Percentiles rank a stretch among this genome's conserved stretches.
Conservation (phyloP, 148 eudicot species). For the Arbutus unedo region DNA sequence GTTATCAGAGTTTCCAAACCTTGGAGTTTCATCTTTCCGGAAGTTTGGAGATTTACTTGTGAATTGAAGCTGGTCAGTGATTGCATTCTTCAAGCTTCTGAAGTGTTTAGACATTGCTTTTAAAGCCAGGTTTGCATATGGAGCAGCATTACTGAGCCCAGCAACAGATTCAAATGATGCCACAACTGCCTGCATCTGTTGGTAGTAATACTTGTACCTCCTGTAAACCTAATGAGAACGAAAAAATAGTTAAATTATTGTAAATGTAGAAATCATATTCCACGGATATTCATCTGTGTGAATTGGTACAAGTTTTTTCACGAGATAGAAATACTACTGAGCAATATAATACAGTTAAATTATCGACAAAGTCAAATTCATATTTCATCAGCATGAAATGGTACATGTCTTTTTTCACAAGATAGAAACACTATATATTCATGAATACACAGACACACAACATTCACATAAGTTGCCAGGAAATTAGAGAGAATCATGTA, state of each 20-base stretch:
- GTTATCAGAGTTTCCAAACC: constrained; percentile 29
- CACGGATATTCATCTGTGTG: too few relatives aligned
- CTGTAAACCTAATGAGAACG: constrained; percentile 49
- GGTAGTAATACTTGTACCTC: constrained; percentile 77
- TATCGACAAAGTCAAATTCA: too few relatives aligned
- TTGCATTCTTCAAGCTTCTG: constrained; percentile 56
- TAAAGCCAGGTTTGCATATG: constrained; percentile 59
- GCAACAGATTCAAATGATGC: constrained; percentile 82
- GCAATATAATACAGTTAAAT: too few relatives aligned
- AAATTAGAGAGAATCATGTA: background rate
- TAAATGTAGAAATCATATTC: too few relatives aligned
- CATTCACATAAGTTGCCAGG: too few relatives aligned
- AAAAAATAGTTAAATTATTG: background rate
- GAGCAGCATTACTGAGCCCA: constrained; percentile 70
- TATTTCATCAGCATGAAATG: too few relatives aligned
- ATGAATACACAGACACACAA: too few relatives aligned
- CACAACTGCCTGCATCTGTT: constrained; percentile 71
- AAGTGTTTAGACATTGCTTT: constrained; percentile 72
- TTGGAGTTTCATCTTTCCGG: constrained; percentile 27
- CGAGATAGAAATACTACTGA: too few relatives aligned
- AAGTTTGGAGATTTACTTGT: constrained; percentile 36
- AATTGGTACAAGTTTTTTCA: too few relatives aligned
- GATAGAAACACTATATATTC: too few relatives aligned
- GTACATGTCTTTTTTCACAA: too few relatives aligned
- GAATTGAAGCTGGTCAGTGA: constrained; percentile 60